Base-by-base conservation (phyloP, 441 rosid species). In the Bocquillonia castaneifolia region DNA sequence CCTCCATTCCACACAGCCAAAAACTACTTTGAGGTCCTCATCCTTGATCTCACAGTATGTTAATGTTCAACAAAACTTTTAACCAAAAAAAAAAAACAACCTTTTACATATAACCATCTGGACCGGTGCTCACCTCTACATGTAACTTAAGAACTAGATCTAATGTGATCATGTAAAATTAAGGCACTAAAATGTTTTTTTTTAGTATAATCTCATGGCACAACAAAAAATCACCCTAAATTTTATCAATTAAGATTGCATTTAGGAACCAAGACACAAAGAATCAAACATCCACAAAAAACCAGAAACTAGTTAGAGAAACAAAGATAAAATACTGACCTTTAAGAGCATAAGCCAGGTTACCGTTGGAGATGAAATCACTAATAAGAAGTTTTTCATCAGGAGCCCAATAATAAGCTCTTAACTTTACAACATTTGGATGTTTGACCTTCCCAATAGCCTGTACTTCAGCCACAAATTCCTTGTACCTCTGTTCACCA, bases 401-500 rank as follows among this genome's bases (percentile, higher is more conserved):
- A 13, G 93, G 80, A 28, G 99, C 97, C 96, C 97, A 93, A 70
- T 93, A 93, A 67, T 93, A 93, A 66, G 96, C 99, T 74, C 97
- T 81, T 53, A 93, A 69, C 73, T 79, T 86, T 66, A 93, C 96
- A 2, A 93, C 78, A 76, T 91, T 93, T 5, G 99, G 99, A 81
- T 93, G 99, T 71, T 89, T 91, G 52, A 91, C 91, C 54, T 83
- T 85, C 63, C 96, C 96, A 64, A 93, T 91, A 0, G 97, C 93
- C 72, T 85, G 90, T 28, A 90, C 92, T 78, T 93, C 99, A 6
- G 89, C 72, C n/a, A 79, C 88, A 63, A 93, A 93, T 85, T 93
- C 97, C 76, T 79, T 89, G 32, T 88, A 82, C 85, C 96, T 74
- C 81, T 88, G 87, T 66, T 91, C 90, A 23, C 95, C 96, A 2